phyloP scores from a whole-genome alignment of 2,329 filamentous ascomycete genomes.

The Triangularia verruculosa region DNA sequence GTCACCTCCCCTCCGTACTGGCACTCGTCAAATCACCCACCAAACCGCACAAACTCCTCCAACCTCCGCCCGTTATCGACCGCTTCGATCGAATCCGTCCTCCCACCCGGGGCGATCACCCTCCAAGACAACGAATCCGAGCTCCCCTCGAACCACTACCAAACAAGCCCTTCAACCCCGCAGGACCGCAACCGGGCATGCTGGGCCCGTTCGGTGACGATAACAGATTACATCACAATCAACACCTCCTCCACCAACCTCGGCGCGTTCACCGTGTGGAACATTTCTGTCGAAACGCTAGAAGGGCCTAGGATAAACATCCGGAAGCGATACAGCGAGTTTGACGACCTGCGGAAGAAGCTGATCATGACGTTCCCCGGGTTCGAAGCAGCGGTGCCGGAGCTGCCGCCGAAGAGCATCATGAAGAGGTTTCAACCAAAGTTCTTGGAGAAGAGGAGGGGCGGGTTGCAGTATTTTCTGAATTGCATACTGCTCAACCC shows the following conservation, averaged over 20 bases:
- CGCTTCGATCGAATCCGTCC: constrained; percentile 47
- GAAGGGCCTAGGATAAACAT: constrained; percentile 61
- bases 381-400: constrained; percentile 81
- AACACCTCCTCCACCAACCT: constrained; percentile 56
- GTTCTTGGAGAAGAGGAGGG: constrained; percentile 81
- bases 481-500: constrained; percentile 95
- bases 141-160: constrained; percentile 39
- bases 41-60: constrained; percentile 9
- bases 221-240: constrained; percentile 56
- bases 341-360: constrained; percentile 74
- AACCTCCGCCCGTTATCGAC: constrained; percentile 40
- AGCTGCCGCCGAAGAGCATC: constrained; percentile 84
- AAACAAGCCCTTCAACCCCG: constrained; percentile 22
- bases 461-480: constrained; percentile 85
- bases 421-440: constrained; percentile 80
- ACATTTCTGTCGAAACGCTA: constrained; percentile 81
- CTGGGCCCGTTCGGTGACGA: constrained; percentile 62
- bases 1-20: constrained; percentile 44
- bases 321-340: constrained; percentile 84
- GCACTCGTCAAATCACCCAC: constrained; percentile 30
- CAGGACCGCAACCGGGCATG: constrained; percentile 53
- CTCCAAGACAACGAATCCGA: constrained; percentile 60
- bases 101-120: constrained; percentile 55
- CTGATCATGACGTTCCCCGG: constrained; percentile 79
- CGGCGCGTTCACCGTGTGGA: constrained; percentile 96